phyloP scores from a whole-genome alignment of 257 asterid genomes.

The Solanum gracilifrons region DNA sequence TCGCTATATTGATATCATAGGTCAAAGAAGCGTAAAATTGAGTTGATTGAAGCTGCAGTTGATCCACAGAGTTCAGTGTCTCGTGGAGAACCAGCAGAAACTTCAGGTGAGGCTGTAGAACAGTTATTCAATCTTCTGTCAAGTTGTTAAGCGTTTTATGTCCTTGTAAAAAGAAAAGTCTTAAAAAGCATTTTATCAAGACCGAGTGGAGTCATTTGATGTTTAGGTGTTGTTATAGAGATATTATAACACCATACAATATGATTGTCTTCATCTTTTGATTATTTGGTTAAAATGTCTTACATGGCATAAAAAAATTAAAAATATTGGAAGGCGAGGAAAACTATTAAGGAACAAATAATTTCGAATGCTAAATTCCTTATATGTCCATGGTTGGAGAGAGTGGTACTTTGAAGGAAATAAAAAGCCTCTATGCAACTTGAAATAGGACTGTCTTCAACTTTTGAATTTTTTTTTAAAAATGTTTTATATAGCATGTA shows the following conservation, averaged over 20 bases:
- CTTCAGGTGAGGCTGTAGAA: conserved; percentile 16
- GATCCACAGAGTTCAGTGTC: conserved; percentile 28
- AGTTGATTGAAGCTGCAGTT: conserved; percentile 14
- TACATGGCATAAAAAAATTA: neutral
- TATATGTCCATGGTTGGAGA: neutral
- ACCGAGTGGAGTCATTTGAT: neutral
- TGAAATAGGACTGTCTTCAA: neutral
- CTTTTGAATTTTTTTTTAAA: neutral
- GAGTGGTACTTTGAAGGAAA: neutral
- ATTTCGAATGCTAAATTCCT: neutral
- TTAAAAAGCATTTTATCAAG: neutral
- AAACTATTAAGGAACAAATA: neutral
- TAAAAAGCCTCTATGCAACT: neutral
- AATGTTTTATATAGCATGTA: neutral
- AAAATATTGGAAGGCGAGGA: neutral
- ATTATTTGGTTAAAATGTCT: neutral
- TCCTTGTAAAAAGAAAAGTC: neutral
- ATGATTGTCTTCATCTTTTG: neutral
- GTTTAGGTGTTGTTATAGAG: neutral
- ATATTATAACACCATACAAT: neutral
- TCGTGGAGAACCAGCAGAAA: conserved; percentile 20
- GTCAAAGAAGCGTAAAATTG: conserved; percentile 69
- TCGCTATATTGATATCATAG: conserved; percentile 14
- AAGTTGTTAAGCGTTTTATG: neutral
- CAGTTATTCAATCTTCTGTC: neutral